These are phyloP conservation scores for Arctium minus DNA, from an alignment of 129 eudicot genomes.

Conservation along the genomic window DNA sequence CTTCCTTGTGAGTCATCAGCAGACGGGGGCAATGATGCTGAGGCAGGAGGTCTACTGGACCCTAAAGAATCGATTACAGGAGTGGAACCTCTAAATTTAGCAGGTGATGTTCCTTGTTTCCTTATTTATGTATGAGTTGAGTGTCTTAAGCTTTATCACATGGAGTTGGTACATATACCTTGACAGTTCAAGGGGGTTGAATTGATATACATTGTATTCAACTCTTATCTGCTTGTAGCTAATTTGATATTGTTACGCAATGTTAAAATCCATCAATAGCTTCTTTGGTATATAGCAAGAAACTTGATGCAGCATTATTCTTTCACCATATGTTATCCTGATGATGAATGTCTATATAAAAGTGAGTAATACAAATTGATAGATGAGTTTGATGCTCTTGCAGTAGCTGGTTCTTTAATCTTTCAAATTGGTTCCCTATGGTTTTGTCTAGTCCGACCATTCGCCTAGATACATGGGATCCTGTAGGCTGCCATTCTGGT, in stretches of 20 bases:
- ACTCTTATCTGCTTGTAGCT: neutral
- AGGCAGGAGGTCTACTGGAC: constrained; percentile 15
- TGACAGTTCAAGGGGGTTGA: too few species aligned
- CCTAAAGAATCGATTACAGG: constrained; percentile 10
- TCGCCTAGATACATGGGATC: neutral
- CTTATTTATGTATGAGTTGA: neutral
- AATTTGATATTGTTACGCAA: neutral
- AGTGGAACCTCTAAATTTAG: constrained; percentile 23
- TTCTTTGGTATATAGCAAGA: neutral
- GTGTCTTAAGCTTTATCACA: neutral
- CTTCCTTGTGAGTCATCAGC: constrained; percentile 10
- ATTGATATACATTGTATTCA: too few species aligned
- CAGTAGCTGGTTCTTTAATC: neutral
- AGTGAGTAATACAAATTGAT: neutral
- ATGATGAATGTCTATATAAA: neutral
- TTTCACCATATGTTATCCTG: neutral
- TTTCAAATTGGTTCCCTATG: neutral
- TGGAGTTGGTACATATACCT: too few species aligned
- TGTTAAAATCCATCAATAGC: neutral
- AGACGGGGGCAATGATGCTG: constrained; percentile 27
- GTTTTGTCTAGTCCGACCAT: neutral
- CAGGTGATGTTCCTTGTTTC: constrained; percentile 38
- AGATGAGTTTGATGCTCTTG: neutral
- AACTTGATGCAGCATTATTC: neutral
- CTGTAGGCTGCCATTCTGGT: neutral